Evolutionary conservation across 306 rosid species (phyloP), one percentile per base, ranked within the genome.

Genomic region (Trifolium repens): DNA sequence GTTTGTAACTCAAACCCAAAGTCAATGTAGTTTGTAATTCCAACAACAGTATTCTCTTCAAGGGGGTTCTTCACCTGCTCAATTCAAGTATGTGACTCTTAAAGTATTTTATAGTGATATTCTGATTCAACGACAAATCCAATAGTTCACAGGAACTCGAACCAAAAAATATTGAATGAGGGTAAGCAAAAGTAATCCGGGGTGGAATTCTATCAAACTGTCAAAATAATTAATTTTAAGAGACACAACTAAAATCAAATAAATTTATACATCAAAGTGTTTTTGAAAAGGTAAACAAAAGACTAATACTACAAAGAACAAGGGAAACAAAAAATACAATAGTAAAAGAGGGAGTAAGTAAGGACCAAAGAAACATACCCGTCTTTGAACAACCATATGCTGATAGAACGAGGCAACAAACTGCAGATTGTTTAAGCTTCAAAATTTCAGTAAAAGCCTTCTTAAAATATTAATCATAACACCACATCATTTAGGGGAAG

Each of bases 301-400:
- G 26, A 69, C 72, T 26, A 24, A 69, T 54, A 39, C 30, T 54
- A 39, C 30, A 11, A 72, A 44, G 24, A 78, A 15, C 32, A 46
- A 75, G 47, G 73, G 39, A 58, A 50, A 13, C 30, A 10, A 4
- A 66, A 53, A 55, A 67, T 63, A 76, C 55, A 71, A 17, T 22
- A 14, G 15, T 19, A 47, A 9, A 63, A 76, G 46, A 69, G 72
- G 83, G 72, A 62, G 53, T 8, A 54, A 62, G 53, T 8, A 54
- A 34, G 74, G 65, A 79, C 32, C 68, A 70, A 70, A 83, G 53
- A 62, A 80, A 69, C 80, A 49, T 91, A 92, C 99, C 96, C 87
- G 87, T 85, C 98, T 90, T 84, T 92, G 98, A 88, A 94, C 99
- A 82, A 94, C 98, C 84, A 90, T 85, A 27, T 94, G 98, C 76